Conservation (phyloP, 1,284 basidiomycete genomes). For the Ganoderma lucidum region DNA sequence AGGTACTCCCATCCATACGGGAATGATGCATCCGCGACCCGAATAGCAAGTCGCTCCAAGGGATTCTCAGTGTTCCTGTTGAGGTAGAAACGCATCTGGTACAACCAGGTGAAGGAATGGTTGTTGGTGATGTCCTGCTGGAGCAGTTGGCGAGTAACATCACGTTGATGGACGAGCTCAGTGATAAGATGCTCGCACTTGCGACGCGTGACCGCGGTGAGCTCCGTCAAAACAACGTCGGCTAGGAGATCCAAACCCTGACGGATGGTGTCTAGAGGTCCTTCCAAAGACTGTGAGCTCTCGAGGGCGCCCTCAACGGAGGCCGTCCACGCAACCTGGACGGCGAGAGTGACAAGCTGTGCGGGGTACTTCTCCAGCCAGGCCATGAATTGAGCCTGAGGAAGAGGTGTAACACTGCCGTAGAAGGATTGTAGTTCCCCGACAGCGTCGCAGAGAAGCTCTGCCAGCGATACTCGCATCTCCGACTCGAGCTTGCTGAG, state of each 20-base stretch:
- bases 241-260: conserved; percentile 94
- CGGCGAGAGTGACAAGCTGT: conserved; percentile 93
- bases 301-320: conserved; percentile 84
- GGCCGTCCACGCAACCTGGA: conserved; percentile 95
- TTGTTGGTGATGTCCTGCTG: conserved; percentile 70
- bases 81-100: conserved; percentile 99
- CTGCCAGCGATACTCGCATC: conserved; percentile 93
- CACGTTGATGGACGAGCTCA: conserved; percentile 97
- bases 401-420: conserved; percentile 62
- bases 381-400: conserved; percentile 74
- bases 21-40: conserved; percentile 93
- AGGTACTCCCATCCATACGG: conserved; percentile 99
- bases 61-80: conserved; percentile 77
- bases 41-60: conserved; percentile 82
- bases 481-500: conserved; percentile 91
- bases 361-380: conserved; percentile 97
- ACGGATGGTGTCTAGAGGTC: conserved; percentile 78
- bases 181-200: conserved; percentile 99
- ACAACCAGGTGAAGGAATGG: conserved; percentile 91
- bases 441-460: conserved; percentile 83
- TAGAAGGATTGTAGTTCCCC: conserved; percentile 85
- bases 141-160: conserved; percentile 88
- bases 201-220: conserved; percentile 88
- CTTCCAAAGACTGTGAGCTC: conserved; percentile 61
- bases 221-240: conserved; percentile 93